phyloP scores from a whole-genome alignment of 1,284 basidiomycete genomes.

The Heimioporus retisporus region DNA sequence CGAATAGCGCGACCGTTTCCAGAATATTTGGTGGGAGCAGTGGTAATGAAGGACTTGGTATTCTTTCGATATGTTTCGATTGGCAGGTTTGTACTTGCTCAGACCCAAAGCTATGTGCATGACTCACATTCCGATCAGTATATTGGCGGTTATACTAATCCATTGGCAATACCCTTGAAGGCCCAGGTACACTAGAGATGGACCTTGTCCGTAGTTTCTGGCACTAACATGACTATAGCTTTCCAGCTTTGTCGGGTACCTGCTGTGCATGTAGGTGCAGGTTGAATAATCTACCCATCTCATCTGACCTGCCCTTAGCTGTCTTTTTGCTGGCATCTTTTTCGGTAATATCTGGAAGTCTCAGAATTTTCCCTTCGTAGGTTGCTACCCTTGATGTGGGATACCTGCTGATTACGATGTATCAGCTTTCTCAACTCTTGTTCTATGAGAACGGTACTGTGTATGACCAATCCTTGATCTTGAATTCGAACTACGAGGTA shows the following conservation, averaged over 20 bases:
- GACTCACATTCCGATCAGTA: constrained; percentile 41
- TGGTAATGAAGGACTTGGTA: constrained; percentile 67
- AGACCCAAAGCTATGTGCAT: too few species aligned
- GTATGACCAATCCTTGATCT: constrained; percentile 59
- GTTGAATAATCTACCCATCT: too few species aligned
- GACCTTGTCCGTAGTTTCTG: not conserved
- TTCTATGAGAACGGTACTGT: constrained; percentile 61
- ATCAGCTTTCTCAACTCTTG: constrained; percentile 58
- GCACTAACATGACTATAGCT: constrained; percentile 34
- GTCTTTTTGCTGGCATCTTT: constrained; percentile 54
- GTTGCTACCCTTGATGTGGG: not conserved
- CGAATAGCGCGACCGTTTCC: constrained; percentile 57
- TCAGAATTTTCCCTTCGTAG: constrained; percentile 59
- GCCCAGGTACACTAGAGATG: constrained; percentile 42
- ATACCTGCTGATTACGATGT: not conserved
- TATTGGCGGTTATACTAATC: constrained; percentile 54
- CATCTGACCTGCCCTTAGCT: constrained; percentile 32
- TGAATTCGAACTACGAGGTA: constrained; percentile 59
- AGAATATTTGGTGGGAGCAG: constrained; percentile 70
- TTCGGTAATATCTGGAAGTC: constrained; percentile 61
- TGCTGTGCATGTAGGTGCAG: constrained; percentile 55
- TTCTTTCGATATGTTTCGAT: constrained; percentile 64
- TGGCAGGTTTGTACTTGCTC: constrained; percentile 52
- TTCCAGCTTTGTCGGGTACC: constrained; percentile 54
- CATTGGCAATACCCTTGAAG: constrained; percentile 56